Percentiles rank a stretch among this genome's conserved stretches.
Conservation (phyloP, 108 stramenopile species). For the Skeletonema tropicum region DNA sequence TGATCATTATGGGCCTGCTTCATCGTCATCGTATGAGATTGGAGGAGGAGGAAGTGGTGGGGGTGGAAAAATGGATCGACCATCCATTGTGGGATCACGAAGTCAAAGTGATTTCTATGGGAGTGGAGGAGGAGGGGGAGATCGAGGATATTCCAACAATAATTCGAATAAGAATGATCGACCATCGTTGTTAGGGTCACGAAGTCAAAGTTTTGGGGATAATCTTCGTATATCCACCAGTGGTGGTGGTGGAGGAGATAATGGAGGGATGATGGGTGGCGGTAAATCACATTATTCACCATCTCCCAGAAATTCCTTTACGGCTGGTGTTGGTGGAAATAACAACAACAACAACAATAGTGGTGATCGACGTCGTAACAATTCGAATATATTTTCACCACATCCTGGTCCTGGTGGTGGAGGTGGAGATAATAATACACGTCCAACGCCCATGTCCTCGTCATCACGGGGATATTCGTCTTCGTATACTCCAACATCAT, state of each 20-base stretch:
- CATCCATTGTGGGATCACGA: slow-evolving; percentile 9
- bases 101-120: slow-evolving; percentile 14
- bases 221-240: neutral
- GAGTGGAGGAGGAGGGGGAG: neutral
- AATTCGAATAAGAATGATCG: slow-evolving; percentile 1
- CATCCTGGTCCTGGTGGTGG: neutral
- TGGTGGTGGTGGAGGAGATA: neutral
- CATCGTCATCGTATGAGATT: neutral
- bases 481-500: neutral
- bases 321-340: neutral
- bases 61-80: neutral
- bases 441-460: neutral
- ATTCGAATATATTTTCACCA: neutral
- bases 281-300: slow-evolving; percentile 7
- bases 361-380: slow-evolving; percentile 1
- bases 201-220: slow-evolving; percentile 25
- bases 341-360: neutral
- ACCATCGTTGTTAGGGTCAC: slow-evolving; percentile 2
- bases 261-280: neutral
- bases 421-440: neutral
- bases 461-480: neutral
- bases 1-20: slow-evolving; percentile 1
- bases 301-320: slow-evolving; percentile 1
- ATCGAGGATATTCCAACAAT: slow-evolving; percentile 7
- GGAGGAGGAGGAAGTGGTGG: neutral